These are phyloP conservation scores for Penicillium sp. DNA, from an alignment of 2,329 filamentous ascomycete species.

Conservation along the genomic window DNA sequence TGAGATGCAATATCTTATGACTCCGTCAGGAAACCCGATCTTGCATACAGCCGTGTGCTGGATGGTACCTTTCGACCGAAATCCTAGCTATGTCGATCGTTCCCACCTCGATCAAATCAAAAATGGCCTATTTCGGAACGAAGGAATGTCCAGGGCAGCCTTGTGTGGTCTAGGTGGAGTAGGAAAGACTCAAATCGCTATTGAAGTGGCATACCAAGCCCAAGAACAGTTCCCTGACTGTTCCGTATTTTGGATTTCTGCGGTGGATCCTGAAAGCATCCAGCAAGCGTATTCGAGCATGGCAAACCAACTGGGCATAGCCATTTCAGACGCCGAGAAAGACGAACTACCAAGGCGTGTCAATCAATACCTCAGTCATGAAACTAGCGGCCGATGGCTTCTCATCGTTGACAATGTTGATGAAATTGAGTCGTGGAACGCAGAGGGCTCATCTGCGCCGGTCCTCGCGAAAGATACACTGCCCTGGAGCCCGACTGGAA, in stretches of 20 bases:
- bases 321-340: background rate
- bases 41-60: background rate
- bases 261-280: constrained; percentile 21
- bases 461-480: background rate
- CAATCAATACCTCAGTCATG: constrained; percentile 15
- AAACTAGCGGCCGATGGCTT: constrained; percentile 24
- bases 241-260: constrained; percentile 34
- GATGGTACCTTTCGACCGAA: constrained; percentile 20
- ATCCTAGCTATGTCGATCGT: constrained; percentile 20
- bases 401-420: constrained; percentile 36
- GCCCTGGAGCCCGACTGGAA: background rate
- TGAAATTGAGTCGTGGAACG: constrained; percentile 24
- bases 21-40: background rate
- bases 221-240: constrained; percentile 20
- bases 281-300: constrained; percentile 27
- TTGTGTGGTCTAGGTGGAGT: constrained; percentile 21
- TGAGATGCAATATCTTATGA: background rate
- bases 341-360: constrained; percentile 16
- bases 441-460: background rate
- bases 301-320: constrained; percentile 15
- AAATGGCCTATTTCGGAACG: constrained; percentile 1
- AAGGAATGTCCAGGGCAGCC: constrained; percentile 1
- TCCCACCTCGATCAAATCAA: constrained; percentile 12
- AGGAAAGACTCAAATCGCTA: constrained; percentile 33
- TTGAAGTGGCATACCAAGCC: constrained; percentile 28